Evolutionary conservation across 2,329 filamentous ascomycete species (phyloP).

Genomic region (Microdochium bolleyi): DNA sequence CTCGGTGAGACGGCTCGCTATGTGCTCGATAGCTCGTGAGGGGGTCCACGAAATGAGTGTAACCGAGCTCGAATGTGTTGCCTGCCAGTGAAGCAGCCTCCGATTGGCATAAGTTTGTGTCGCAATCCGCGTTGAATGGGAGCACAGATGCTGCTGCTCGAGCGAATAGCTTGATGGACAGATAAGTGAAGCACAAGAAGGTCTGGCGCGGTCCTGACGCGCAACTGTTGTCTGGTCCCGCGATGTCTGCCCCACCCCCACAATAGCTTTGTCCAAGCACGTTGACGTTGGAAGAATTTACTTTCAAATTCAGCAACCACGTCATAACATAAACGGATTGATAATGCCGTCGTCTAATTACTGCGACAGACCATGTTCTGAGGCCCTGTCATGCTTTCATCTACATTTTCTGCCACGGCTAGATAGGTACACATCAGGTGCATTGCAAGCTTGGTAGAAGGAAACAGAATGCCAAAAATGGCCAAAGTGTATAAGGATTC

Average conservation of each 20-base stretch:
- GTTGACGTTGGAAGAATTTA: not conserved
- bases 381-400: not conserved
- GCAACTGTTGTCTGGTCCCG: not conserved
- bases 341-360: no score
- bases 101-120: no score
- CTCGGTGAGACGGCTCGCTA: no score
- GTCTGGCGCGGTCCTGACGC: not conserved
- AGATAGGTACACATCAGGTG: not conserved
- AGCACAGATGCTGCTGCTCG: no score
- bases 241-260: not conserved
- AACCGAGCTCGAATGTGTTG: no score
- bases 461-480: not conserved
- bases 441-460: not conserved
- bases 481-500: not conserved
- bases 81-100: no score
- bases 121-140: no score
- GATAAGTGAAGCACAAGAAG: not conserved
- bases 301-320: no score
- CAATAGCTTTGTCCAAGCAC: not conserved
- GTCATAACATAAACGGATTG: no score
- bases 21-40: no score
- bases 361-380: not conserved
- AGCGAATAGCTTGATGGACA: no score
- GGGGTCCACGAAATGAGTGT: no score
- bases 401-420: not conserved